These are phyloP conservation scores for Silene coronaria DNA, from an alignment of 179 eudicot species.

Conservation along the genomic window DNA sequence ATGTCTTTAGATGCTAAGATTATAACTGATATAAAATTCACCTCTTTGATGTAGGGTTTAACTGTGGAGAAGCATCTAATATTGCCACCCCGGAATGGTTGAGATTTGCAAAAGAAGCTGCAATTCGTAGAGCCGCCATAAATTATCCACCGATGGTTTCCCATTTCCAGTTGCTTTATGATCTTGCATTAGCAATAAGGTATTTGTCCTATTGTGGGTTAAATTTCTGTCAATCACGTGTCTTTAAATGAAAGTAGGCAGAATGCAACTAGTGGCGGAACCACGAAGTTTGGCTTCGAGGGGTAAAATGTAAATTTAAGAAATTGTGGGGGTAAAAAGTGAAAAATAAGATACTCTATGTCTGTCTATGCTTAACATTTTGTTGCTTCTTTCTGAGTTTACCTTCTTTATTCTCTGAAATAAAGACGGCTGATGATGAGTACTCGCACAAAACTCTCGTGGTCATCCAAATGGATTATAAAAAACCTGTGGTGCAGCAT, in stretches of 20 bases:
- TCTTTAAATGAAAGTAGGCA: not conserved
- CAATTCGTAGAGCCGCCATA: conserved; percentile 92
- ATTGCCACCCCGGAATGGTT: conserved; percentile 99
- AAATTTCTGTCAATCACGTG: not conserved
- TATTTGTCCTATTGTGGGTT: conserved; percentile 24
- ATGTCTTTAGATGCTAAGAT: not conserved
- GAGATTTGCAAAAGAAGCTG: conserved; percentile 88
- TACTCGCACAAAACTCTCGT: not conserved
- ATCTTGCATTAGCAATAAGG: conserved; percentile 81
- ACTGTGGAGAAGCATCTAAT: conserved; percentile 90
- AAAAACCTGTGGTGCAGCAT: not conserved
- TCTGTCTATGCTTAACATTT: not conserved
- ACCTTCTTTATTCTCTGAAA: not conserved
- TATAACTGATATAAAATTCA: not conserved
- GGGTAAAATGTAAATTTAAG: no score
- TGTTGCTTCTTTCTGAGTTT: not conserved
- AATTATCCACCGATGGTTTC: conserved; percentile 98
- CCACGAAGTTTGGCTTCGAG: no score
- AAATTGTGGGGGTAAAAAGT: no score
- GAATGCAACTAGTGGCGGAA: not conserved
- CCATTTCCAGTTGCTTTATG: conserved; percentile 87
- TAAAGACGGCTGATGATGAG: not conserved
- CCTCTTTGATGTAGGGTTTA: conserved; percentile 50
- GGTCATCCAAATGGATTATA: not conserved
- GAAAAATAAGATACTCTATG: not conserved